Evolutionary conservation across 805 yeast species (phyloP).

Genomic region (Candida multigemmis): DNA sequence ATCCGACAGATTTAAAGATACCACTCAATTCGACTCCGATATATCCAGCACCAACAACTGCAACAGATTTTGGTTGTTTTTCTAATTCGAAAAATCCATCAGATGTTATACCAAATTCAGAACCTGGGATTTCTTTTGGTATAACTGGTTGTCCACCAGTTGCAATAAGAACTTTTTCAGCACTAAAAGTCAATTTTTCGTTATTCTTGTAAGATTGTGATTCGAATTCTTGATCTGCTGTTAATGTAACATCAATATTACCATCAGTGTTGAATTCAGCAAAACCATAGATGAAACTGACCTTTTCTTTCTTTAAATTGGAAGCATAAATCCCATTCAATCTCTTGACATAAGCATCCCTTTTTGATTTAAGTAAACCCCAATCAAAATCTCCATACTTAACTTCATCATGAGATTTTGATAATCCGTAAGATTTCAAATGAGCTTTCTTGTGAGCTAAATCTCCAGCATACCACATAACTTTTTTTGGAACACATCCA

Average conservation of each 20-base stretch:
- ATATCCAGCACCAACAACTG: slow-evolving; percentile 96
- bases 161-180: slow-evolving; percentile 79
- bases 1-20: slow-evolving; percentile 79
- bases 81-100: slow-evolving; percentile 85
- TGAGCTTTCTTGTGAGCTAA: slow-evolving; percentile 67
- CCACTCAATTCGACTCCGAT: slow-evolving; percentile 96
- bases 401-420: slow-evolving; percentile 44
- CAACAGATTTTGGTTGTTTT: slow-evolving; percentile 83
- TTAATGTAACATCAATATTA: slow-evolving; percentile 62
- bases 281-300: slow-evolving; percentile 78
- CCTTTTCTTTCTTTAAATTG: slow-evolving; percentile 82
- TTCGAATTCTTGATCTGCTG: slow-evolving; percentile 31
- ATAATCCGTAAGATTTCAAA: slow-evolving; percentile 78
- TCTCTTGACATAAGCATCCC: slow-evolving; percentile 85
- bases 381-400: slow-evolving; percentile 59
- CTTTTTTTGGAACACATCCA: slow-evolving; percentile 98
- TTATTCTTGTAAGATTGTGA: slow-evolving; percentile 25
- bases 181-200: slow-evolving; percentile 57
- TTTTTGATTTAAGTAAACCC: slow-evolving; percentile 70
- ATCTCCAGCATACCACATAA: slow-evolving; percentile 97
- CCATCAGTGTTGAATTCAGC: slow-evolving; percentile 67
- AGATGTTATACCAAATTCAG: slow-evolving; percentile 75
- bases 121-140: slow-evolving; percentile 69
- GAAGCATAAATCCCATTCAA: slow-evolving; percentile 90
- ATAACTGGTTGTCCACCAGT: slow-evolving; percentile 83